Conservation (phyloP, 768 basidiomycete genomes). For the Leucocoprinus leucothites region DNA sequence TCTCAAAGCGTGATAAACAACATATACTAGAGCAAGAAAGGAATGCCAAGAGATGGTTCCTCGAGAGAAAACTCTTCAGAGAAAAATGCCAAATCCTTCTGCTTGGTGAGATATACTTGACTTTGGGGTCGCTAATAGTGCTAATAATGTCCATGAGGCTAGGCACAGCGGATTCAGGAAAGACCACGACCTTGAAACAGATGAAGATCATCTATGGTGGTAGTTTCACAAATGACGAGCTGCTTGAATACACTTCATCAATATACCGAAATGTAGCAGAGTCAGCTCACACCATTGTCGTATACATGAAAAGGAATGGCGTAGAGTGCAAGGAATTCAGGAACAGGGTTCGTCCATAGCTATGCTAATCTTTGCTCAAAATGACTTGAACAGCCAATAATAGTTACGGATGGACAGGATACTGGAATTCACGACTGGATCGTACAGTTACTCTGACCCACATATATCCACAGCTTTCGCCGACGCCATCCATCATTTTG, state of each 20-base stretch:
- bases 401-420: background rate
- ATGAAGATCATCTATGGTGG: background rate
- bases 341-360: too few relatives aligned
- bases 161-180: slow-evolving; percentile 93
- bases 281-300: background rate
- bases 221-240: background rate
- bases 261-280: background rate
- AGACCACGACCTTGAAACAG: slow-evolving; percentile 36
- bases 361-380: too few relatives aligned
- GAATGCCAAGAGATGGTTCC: too few relatives aligned
- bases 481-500: background rate
- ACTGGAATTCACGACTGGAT: background rate
- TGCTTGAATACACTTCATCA: background rate
- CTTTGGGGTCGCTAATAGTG: too few relatives aligned
- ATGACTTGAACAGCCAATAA: too few relatives aligned
- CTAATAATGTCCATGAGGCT: too few relatives aligned
- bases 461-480: background rate
- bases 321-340: too few relatives aligned
- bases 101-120: too few relatives aligned
- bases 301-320: too few relatives aligned
- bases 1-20: too few relatives aligned
- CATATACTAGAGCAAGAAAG: too few relatives aligned
- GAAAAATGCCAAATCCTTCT: slow-evolving; percentile 92
- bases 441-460: too few relatives aligned
- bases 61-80: slow-evolving; percentile 73